Evolutionary conservation across 495 filamentous ascomycete genomes (phyloP).

Genomic region (Penicillium samsonianum): DNA sequence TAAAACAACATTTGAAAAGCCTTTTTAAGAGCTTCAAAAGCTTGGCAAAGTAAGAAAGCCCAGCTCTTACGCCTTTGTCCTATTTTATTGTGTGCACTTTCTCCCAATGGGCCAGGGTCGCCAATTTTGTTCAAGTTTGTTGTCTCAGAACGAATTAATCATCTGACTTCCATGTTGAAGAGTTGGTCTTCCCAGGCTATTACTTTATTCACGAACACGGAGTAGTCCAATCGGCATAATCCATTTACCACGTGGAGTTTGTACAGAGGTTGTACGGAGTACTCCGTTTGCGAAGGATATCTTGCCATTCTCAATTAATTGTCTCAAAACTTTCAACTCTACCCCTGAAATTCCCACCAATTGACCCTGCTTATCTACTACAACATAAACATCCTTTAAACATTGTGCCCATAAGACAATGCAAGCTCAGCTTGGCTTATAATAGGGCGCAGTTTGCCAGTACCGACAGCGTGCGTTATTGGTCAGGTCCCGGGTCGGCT

Average conservation of each 20-base stretch:
- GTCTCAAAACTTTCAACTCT: not conserved
- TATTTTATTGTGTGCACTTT: no score
- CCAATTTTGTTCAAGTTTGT: no score
- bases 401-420: not conserved
- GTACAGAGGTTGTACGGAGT: no score
- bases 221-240: not conserved
- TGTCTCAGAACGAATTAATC: no score
- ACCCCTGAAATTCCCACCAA: not conserved
- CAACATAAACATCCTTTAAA: not conserved
- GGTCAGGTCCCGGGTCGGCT: conserved; percentile 42
- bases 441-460: conserved; percentile 34
- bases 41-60: no score
- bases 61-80: no score
- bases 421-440: not conserved
- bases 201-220: not conserved
- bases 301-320: not conserved
- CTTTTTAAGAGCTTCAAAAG: not conserved
- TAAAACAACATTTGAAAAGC: not conserved
- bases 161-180: not conserved
- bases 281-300: not conserved
- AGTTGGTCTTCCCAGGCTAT: not conserved
- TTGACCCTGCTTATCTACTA: not conserved
- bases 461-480: conserved; percentile 47
- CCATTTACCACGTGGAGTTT: not conserved
- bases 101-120: no score